phyloP scores from a whole-genome alignment of 805 yeast species.

The Candida ulmi region DNA sequence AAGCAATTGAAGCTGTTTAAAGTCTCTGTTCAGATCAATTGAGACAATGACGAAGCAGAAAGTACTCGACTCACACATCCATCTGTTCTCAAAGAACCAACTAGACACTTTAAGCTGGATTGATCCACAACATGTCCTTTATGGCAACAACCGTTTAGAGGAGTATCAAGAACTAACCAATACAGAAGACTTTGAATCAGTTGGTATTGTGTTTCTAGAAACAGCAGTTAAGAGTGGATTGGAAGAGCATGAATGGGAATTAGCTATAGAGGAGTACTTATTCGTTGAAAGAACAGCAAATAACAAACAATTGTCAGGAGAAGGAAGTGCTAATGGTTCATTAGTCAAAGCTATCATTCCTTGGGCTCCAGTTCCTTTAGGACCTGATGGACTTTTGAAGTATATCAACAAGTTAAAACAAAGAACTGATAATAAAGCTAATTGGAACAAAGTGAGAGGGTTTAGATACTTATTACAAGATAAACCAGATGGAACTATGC shows the following conservation, averaged over 20 bases:
- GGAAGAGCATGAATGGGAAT: constrained; percentile 8
- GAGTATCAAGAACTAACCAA: constrained; percentile 3
- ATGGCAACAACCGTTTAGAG: constrained; percentile 9
- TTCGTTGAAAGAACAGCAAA: constrained; percentile 8
- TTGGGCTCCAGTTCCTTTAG: constrained; percentile 39
- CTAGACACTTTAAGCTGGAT: constrained; percentile 12
- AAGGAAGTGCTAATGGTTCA: constrained; percentile 2
- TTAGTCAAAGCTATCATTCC: constrained; percentile 31
- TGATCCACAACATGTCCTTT: constrained; percentile 7
- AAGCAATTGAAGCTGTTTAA: no score
- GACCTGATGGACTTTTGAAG: constrained; percentile 16
- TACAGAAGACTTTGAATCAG: background rate
- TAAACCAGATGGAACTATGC: constrained; percentile 33
- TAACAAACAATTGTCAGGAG: constrained; percentile 2
- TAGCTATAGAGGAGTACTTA: constrained; percentile 11
- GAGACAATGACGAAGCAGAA: no score
- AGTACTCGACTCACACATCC: constrained; percentile 18
- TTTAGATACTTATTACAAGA: constrained; percentile 40
- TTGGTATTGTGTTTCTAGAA: constrained; percentile 14
- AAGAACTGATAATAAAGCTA: constrained; percentile 10
- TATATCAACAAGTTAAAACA: constrained; percentile 14
- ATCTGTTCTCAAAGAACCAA: constrained; percentile 11
- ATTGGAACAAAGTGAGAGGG: constrained; percentile 27
- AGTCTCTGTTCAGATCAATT: no score
- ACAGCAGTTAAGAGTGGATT: constrained; percentile 13